These are phyloP conservation scores for Trichoderma sp. DNA, from an alignment of 2,329 filamentous ascomycete genomes.

Conservation along the genomic window DNA sequence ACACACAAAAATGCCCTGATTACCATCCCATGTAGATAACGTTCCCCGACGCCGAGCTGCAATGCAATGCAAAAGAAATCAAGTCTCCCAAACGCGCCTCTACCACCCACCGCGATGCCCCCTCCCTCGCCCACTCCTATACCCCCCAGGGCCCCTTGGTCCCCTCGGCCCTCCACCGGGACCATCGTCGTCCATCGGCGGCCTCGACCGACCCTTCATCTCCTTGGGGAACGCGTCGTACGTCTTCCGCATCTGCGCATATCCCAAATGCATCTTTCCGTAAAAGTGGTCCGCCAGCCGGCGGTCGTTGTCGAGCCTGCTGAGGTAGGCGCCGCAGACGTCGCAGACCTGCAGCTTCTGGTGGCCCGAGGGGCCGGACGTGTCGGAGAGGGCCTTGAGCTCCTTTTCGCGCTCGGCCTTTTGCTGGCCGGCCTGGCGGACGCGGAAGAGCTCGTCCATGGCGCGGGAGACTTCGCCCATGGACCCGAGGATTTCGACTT, in stretches of 20 bases:
- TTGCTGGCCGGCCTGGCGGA: conserved; percentile 75
- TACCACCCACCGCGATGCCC: conserved; percentile 56
- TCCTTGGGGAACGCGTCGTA: conserved; percentile 86
- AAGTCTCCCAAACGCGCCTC: neutral
- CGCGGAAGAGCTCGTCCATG: conserved; percentile 84
- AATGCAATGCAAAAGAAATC: conserved; percentile 26
- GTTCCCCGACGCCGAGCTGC: conserved; percentile 29
- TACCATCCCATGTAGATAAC: conserved; percentile 11
- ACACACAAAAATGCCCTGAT: conserved; percentile 11
- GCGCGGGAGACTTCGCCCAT: conserved; percentile 78
- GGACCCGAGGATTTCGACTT: conserved; percentile 84
- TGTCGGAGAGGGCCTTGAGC: conserved; percentile 87
- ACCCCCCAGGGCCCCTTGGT: conserved; percentile 57
- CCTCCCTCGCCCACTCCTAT: conserved; percentile 54
- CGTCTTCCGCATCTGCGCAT: conserved; percentile 96
- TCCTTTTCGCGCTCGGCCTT: conserved; percentile 86
- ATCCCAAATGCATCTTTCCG: conserved; percentile 98
- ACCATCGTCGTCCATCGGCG: conserved; percentile 55
- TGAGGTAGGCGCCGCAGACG: conserved; percentile 94
- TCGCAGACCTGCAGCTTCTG: conserved; percentile 99
- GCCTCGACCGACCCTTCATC: conserved; percentile 70
- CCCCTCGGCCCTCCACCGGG: conserved; percentile 52
- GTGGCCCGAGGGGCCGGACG: conserved; percentile 87
- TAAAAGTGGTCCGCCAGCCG: conserved; percentile 96
- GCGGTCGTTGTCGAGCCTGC: conserved; percentile 89